Conservation (phyloP, 805 yeast species). For the Lachancea waltii region DNA sequence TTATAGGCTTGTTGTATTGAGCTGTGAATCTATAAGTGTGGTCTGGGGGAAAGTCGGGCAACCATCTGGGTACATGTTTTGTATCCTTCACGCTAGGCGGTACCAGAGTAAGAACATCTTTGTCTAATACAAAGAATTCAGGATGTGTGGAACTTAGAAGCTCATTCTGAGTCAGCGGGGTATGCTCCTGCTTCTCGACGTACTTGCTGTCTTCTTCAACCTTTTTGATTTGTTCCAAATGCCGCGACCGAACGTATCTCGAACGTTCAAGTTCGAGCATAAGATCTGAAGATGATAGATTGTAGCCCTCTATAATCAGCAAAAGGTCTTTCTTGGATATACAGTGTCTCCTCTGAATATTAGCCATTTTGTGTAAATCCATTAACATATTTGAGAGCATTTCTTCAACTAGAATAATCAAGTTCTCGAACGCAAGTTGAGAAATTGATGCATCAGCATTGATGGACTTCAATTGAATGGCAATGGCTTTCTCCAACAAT, state of each 20-base stretch:
- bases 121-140: slow-evolving; percentile 13
- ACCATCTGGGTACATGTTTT: slow-evolving; percentile 58
- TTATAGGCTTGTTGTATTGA: slow-evolving; percentile 49
- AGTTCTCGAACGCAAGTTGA: slow-evolving; percentile 35
- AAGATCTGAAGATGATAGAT: slow-evolving; percentile 37
- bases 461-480: slow-evolving; percentile 33
- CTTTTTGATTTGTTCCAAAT: slow-evolving; percentile 10
- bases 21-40: slow-evolving; percentile 84
- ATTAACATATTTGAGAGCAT: slow-evolving; percentile 36
- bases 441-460: slow-evolving; percentile 28
- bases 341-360: slow-evolving; percentile 52
- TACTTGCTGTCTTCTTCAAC: slow-evolving; percentile 10
- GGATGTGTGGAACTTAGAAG: slow-evolving; percentile 10
- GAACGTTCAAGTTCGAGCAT: slow-evolving; percentile 32
- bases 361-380: slow-evolving; percentile 44
- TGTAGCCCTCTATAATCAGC: slow-evolving; percentile 39
- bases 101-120: slow-evolving; percentile 36
- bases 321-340: slow-evolving; percentile 48
- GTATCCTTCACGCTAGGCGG: slow-evolving; percentile 41
- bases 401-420: slow-evolving; percentile 32
- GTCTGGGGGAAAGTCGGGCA: slow-evolving; percentile 90
- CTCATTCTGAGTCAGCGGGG: slow-evolving; percentile 8
- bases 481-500: slow-evolving; percentile 31
- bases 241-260: slow-evolving; percentile 16
- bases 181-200: slow-evolving; percentile 7